These are phyloP conservation scores for Aschersonia sp. DNA, from an alignment of 2,329 filamentous ascomycete species.

Conservation along the genomic window DNA sequence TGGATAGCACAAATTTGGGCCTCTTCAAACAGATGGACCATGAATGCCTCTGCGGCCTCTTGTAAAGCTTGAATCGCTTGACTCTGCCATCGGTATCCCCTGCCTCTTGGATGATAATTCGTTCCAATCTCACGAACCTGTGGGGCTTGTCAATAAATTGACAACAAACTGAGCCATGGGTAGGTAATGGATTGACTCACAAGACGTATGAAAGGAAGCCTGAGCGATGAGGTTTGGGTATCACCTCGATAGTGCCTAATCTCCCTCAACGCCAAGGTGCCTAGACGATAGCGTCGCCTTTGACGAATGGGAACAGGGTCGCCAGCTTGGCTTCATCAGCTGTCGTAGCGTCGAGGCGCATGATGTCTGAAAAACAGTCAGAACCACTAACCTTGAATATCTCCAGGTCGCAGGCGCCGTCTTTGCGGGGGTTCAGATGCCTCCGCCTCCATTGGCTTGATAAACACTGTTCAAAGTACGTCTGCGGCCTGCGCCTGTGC, in stretches of 20 bases:
- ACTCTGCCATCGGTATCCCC: slow-evolving; percentile 85
- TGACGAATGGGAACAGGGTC: slow-evolving; percentile 52
- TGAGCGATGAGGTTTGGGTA: slow-evolving; percentile 72
- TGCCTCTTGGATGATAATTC: slow-evolving; percentile 42
- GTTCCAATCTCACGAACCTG: slow-evolving; percentile 54
- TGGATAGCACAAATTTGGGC: slow-evolving; percentile 87
- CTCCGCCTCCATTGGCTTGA: slow-evolving; percentile 1
- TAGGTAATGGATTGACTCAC: slow-evolving; percentile 24
- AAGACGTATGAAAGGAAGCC: slow-evolving; percentile 67
- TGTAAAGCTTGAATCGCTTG: slow-evolving; percentile 88
- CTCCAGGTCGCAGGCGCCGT: slow-evolving; percentile 17
- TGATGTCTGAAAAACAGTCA: background rate
- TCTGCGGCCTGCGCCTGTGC: background rate
- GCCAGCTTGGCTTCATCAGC: slow-evolving; percentile 36
- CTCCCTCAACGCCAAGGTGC: slow-evolving; percentile 79
- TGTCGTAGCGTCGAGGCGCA: background rate
- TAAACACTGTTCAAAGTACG: background rate
- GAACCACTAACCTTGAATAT: slow-evolving; percentile 21
- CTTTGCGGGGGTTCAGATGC: background rate
- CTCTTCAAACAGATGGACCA: slow-evolving; percentile 83
- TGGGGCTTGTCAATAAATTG: background rate
- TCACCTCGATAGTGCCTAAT: slow-evolving; percentile 83
- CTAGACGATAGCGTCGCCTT: slow-evolving; percentile 55
- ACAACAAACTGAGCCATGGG: too few species aligned
- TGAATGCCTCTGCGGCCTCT: slow-evolving; percentile 90